A percentile compares a stretch with the other conserved stretches of the same genome.
Conservation (phyloP, 345 rosid species). For the Brassica juncea region DNA sequence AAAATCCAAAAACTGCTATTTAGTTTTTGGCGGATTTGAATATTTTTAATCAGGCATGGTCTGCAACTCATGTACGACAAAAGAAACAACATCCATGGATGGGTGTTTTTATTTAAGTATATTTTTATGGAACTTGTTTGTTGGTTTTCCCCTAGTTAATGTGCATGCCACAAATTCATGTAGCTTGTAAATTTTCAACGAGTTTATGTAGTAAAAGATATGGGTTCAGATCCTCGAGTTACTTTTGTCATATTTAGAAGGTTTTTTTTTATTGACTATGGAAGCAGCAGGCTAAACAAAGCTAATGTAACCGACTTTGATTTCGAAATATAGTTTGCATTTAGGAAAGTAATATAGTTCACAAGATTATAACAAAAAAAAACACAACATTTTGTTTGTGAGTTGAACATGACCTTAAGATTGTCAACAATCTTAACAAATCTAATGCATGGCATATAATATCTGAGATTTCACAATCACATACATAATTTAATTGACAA, state of each 20-base stretch:
- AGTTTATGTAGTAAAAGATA: background rate
- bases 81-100: constrained; percentile 4
- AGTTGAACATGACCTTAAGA: constrained; percentile 6
- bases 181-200: background rate
- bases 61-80: constrained; percentile 6
- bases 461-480: constrained; percentile 15
- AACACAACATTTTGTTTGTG: background rate
- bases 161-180: background rate
- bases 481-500: background rate
- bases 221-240: background rate
- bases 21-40: constrained; percentile 9
- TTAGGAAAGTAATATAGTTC: background rate
- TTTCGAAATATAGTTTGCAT: too few species aligned
- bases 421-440: constrained; percentile 8
- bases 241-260: too few species aligned
- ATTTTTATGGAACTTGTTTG: background rate
- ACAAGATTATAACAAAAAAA: background rate
- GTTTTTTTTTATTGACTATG: too few species aligned
- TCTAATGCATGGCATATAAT: background rate
- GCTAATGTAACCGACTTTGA: too few species aligned
- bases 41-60: constrained; percentile 2
- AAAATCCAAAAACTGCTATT: constrained; percentile 17
- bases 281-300: too few species aligned
- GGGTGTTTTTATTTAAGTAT: background rate
- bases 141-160: background rate